Conservation (phyloP, 495 filamentous ascomycete species). For the Aspergillus nidulans region DNA sequence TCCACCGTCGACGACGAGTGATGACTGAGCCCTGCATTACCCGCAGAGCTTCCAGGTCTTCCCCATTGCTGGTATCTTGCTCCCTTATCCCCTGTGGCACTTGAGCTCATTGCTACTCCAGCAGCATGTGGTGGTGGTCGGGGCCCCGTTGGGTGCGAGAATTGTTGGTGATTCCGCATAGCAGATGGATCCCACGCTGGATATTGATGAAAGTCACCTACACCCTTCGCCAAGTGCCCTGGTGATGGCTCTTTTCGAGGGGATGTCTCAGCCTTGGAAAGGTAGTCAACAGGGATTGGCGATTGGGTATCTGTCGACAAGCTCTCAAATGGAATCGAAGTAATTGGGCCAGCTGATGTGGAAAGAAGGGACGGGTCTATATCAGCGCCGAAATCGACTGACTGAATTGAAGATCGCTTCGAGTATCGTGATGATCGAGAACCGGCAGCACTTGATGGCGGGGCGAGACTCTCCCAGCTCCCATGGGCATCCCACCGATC, state of each 20-base stretch:
- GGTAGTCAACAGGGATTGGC: slow-evolving; percentile 71
- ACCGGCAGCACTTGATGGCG: slow-evolving; percentile 50
- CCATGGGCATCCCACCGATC: slow-evolving; percentile 51
- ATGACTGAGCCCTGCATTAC: slow-evolving; percentile 55
- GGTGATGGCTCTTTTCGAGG: slow-evolving; percentile 69
- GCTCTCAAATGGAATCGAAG: slow-evolving; percentile 84
- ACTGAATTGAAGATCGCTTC: slow-evolving; percentile 71
- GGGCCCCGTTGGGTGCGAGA: slow-evolving; percentile 59
- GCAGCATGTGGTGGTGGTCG: slow-evolving; percentile 64
- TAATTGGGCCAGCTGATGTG: slow-evolving; percentile 79
- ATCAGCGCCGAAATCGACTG: slow-evolving; percentile 54
- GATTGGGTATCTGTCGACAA: slow-evolving; percentile 60
- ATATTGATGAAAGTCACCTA: slow-evolving; percentile 86
- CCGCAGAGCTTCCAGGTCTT: slow-evolving; percentile 48
- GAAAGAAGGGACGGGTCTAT: slow-evolving; percentile 54
- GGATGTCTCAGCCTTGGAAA: slow-evolving; percentile 65
- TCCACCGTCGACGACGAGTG: slow-evolving; percentile 64
- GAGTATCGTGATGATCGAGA: slow-evolving; percentile 78
- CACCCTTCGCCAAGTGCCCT: slow-evolving; percentile 73
- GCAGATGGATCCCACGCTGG: slow-evolving; percentile 61
- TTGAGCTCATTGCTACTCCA: slow-evolving; percentile 63
- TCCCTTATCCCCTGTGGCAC: slow-evolving; percentile 58
- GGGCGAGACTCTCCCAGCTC: slow-evolving; percentile 48
- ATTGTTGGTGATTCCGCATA: slow-evolving; percentile 39
- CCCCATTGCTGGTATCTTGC: slow-evolving; percentile 73